These are phyloP conservation scores for Fraxinus greggii DNA, from an alignment of 305 asterid species.

Conservation along the genomic window DNA sequence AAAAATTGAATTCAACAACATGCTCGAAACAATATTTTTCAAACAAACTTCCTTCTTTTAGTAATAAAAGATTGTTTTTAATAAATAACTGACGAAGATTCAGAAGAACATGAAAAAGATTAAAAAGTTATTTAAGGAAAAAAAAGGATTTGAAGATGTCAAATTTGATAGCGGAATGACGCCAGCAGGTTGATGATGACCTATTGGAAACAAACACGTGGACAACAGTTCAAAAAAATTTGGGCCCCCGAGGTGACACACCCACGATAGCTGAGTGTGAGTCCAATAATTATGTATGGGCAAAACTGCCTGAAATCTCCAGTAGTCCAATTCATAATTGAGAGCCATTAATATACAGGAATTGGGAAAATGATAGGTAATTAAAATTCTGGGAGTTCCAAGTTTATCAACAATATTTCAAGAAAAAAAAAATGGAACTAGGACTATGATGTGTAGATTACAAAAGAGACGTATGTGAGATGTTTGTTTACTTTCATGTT, in stretches of 20 bases:
- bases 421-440: background rate
- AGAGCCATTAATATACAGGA: background rate
- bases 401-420: conserved; percentile 4
- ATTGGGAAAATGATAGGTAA: background rate
- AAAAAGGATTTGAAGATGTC: conserved; percentile 6
- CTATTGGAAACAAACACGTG: conserved; percentile 33
- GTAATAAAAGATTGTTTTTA: background rate
- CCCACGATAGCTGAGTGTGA: conserved; percentile 22
- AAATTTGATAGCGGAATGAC: conserved; percentile 20
- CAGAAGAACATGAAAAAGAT: background rate
- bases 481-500: background rate
- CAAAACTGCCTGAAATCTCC: conserved; percentile 32
- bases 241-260: conserved; percentile 34
- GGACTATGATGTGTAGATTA: too few relatives aligned
- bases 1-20: background rate
- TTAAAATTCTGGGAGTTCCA: background rate
- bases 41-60: background rate
- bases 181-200: conserved; percentile 16
- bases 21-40: background rate
- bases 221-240: conserved; percentile 13
- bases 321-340: conserved; percentile 3
- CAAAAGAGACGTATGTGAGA: background rate
- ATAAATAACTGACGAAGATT: background rate
- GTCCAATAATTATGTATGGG: conserved; percentile 37
- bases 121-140: background rate